Base-by-base conservation (phyloP, 2,329 filamentous ascomycete genomes). In the Gremmenia infestans region DNA sequence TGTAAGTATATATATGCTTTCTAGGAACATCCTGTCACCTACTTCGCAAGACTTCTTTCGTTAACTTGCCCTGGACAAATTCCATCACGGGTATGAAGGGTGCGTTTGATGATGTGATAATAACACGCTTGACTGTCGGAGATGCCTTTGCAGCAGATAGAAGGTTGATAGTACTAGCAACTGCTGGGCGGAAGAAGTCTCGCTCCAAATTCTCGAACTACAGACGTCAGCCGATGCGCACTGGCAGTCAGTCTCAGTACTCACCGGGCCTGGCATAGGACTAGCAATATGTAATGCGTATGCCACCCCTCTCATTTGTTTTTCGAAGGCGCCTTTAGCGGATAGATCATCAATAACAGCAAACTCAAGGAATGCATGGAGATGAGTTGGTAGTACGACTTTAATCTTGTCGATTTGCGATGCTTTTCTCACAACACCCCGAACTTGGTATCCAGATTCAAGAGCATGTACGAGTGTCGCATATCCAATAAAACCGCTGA, bases 101-200 rank as follows among this genome's bases (percentile, higher is more conserved):
- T 63, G 60, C 43, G 61, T 68, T 60, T 4, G 72, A 75, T 7
- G 66, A 68, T 2, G 74, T 76, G 50, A 77, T 71, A 25, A 76
- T 68, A 12, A 77, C 58, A n/a, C 71, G 67, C 52, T 68, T 65
- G 6, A 77, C 64, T 1, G 60, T 66, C 3, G 60, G 50, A 5
- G 54, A 56, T 52, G 68, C 68, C 4, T 58, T 42, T 1, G 73
- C 73, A 0, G 72, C 66, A 25, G 71, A 58, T 4, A 77, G 65
- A 2, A 76, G 64, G 2, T 63, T 63, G 2, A 70, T 45, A 0
- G 70, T 74, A 23, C 70, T 70, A 23, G 66, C 60, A 28, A 75
- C 64, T 22, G 68, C 65, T 0, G 70, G 67, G 36, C 63, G 55
- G 14, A 72, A 57, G n/a, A 68, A 54, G 11, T 43, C n/a, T 15